Evolutionary conservation across 2,329 filamentous ascomycete species (phyloP), one percentile per base, ranked within the genome.

Genomic region (Claviceps fusiformis): DNA sequence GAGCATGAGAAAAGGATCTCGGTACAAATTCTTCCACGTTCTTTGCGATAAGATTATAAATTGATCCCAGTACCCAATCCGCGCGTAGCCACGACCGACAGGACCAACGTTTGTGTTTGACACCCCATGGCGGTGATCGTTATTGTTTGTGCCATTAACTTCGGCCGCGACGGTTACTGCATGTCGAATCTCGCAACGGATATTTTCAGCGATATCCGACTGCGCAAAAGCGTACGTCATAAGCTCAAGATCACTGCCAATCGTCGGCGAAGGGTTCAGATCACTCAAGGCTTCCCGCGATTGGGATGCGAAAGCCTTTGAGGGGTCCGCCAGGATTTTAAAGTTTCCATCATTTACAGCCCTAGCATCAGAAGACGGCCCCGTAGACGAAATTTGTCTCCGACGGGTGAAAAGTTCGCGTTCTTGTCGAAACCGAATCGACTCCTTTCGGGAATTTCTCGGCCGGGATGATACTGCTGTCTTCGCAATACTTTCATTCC

Each of bases 1-100:
- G 56, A 98, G 80, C 93, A 98, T 98, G 57, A 98, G 75, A 81
- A 97, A 91, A 1, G 93, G 93, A 68, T 98, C 96, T 56, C 93
- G 85, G 74, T 98, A 97, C 7, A 98, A 78, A 66, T 98, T 98
- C 66, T 87, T 90, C 92, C 92, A 98, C 0, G 93, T 98, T 49
- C 93, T 83, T 63, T 84, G 80, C 0, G 92, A 95, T 13, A 98
- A 76, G 62, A 98, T 96, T 54, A 85, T 66, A 70, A 98, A 97
- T 69, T 98, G 93, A 47, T 85, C 79, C 9, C 79, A 64, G 61
- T 91, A 84, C 50, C 92, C 84, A 56, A 96, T 79, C 57, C 93
- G 88, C 56, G 83, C 81, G 69, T 95, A 96, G 19, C 89, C 87
- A 65, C 83, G 87, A 58, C 92, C 82, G 61, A 89, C 81, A 9